Conservation (phyloP, 2,329 filamentous ascomycete species). For the Lecanicillium sp. region DNA sequence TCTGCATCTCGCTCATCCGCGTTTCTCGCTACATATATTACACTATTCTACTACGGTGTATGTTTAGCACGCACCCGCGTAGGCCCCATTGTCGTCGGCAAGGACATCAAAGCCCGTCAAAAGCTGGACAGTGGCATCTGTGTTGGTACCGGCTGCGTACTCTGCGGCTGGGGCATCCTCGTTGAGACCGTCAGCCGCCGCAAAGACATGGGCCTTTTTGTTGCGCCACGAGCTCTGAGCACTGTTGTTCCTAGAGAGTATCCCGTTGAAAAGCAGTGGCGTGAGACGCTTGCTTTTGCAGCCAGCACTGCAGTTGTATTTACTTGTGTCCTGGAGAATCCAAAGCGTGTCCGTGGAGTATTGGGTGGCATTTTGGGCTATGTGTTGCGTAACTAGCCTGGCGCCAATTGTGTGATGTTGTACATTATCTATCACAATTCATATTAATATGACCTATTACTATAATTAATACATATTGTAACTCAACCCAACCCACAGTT, state of each 20-base stretch:
- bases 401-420: neutral
- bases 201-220: conserved; percentile 72
- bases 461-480: too few relatives aligned
- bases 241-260: conserved; percentile 68
- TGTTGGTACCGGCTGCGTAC: conserved; percentile 60
- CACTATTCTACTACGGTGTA: conserved; percentile 77
- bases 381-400: conserved; percentile 32
- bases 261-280: conserved; percentile 51
- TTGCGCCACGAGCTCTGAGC: conserved; percentile 68
- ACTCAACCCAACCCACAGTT: too few relatives aligned
- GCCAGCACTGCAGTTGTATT: conserved; percentile 62
- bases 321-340: conserved; percentile 56
- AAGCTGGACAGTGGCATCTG: conserved; percentile 56
- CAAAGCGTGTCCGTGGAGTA: conserved; percentile 56
- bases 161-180: conserved; percentile 78
- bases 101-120: conserved; percentile 36
- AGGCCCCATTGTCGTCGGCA: conserved; percentile 60
- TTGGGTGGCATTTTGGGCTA: conserved; percentile 51
- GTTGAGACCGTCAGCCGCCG: conserved; percentile 57
- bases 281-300: conserved; percentile 59
- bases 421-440: neutral
- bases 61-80: conserved; percentile 68
- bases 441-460: too few relatives aligned
- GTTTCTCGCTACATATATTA: conserved; percentile 70
- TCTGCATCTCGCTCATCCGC: conserved; percentile 64